A percentile compares a stretch with the other conserved stretches of the same genome.
Evolutionary conservation across 805 yeast species (phyloP).

Genomic region (Candida jianshihensis): DNA sequence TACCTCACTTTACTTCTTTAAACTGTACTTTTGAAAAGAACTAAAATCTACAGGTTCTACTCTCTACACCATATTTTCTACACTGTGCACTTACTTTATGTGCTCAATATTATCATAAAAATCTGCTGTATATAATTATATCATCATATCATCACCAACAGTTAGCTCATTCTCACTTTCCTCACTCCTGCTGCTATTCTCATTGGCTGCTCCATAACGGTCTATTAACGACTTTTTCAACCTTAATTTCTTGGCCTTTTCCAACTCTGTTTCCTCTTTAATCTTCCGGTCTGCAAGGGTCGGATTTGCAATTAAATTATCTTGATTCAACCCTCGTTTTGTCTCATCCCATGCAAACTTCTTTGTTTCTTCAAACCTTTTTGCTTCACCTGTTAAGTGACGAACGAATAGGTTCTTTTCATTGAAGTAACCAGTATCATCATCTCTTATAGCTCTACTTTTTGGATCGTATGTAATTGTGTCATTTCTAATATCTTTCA

Average conservation of each 20-base stretch:
- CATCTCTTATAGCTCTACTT: conserved; percentile 34
- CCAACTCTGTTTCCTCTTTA: conserved; percentile 27
- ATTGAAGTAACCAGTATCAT: conserved; percentile 26
- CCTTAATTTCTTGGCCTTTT: conserved; percentile 21
- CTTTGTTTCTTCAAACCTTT: conserved; percentile 41
- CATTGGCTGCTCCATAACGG: conserved; percentile 30
- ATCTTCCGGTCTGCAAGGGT: conserved; percentile 35
- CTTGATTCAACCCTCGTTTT: conserved; percentile 22
- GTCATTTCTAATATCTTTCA: conserved; percentile 38
- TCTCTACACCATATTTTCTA: no score
- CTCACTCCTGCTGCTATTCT: conserved; percentile 2
- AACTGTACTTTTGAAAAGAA: no score
- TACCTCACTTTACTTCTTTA: no score
- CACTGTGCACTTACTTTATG: no score
- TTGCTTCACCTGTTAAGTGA: conserved; percentile 50
- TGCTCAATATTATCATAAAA: no score
- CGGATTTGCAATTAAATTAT: conserved; percentile 36
- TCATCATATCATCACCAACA: conserved; percentile 10
- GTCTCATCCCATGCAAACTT: conserved; percentile 42
- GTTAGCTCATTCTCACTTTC: conserved; percentile 2
- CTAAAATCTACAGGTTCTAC: no score
- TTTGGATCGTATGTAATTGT: conserved; percentile 48
- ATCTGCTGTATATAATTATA: conserved; percentile 31
- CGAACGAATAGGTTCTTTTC: conserved; percentile 44
- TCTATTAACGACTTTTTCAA: conserved; percentile 27